These are phyloP conservation scores for Yamagishiella unicocca DNA, from an alignment of 139 green algal genomes.

Conservation along the genomic window DNA sequence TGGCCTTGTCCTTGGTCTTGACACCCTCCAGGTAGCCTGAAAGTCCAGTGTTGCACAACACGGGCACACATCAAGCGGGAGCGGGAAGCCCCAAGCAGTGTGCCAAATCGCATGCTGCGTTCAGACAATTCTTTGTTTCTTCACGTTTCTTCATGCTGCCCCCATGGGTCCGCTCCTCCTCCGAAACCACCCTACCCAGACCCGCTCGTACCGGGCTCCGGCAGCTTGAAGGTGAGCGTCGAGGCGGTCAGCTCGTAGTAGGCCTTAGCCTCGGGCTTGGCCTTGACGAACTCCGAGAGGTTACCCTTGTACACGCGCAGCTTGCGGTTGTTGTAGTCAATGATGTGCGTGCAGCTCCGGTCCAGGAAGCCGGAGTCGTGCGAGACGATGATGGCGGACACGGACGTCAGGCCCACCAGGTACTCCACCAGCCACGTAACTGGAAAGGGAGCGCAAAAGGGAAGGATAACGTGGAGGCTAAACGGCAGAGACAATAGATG, in stretches of 20 bases:
- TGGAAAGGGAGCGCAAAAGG: not conserved
- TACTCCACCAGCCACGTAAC: conserved; percentile 89
- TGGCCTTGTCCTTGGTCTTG: conserved; percentile 95
- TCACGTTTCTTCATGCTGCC: no score
- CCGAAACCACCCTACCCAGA: no score
- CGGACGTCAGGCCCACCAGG: conserved; percentile 72
- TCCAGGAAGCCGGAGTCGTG: conserved; percentile 94
- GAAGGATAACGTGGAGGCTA: not conserved
- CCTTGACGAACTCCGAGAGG: conserved; percentile 91
- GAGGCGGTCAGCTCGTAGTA: conserved; percentile 86
- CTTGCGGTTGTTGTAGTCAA: conserved; percentile 93
- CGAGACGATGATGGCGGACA: conserved; percentile 85
- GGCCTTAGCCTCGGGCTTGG: conserved; percentile 85
- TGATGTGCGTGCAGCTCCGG: conserved; percentile 89
- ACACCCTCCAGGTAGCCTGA: conserved; percentile 93
- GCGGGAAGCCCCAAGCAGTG: no score
- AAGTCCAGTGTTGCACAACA: no score
- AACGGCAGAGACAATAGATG: not conserved
- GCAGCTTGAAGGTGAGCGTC: conserved; percentile 84
- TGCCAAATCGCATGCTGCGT: no score
- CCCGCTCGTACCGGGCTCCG: conserved; percentile 85
- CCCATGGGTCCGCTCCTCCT: not conserved
- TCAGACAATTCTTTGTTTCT: no score
- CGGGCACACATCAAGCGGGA: no score
- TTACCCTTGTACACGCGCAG: conserved; percentile 90